Base-by-base conservation (phyloP, 2,329 filamentous ascomycete genomes). In the Geosmithia flava region DNA sequence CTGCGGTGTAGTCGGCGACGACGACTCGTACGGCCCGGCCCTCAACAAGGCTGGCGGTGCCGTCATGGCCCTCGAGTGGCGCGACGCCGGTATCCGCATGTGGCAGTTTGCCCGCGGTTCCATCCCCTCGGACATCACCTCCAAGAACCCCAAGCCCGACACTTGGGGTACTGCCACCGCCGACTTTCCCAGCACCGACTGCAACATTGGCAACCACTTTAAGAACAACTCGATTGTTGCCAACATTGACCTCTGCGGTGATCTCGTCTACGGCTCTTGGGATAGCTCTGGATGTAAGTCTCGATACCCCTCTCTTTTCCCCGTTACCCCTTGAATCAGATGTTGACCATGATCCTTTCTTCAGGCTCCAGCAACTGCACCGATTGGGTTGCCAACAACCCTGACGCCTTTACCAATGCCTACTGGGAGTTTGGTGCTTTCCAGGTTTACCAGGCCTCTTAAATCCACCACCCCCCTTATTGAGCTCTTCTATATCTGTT, bases 351-450 rank as follows among this genome's bases (percentile, higher is more conserved):
- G 23, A 53, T 45, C 23, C 23, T 27, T 8, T 44, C 66, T 65
- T 19, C 29, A 72, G 70, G 76, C 54, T 70, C 77, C 0, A 70
- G 68, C 20, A 79, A 70, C 48, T 84, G 80, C 56, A 66, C 66
- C 3, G 69, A 76, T 46, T 76, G 69, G 52, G 79, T 83, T 7
- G 72, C 78, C 6, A 75, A 73, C 48, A 74, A 78, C 53, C 78
- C 72, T 19, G 62, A 58, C 19, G 74, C 64, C 2, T 85, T 79
- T 59, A 68, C 63, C 17, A 70, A 76, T 56, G 81, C 76, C 1
- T 85, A 71, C 58, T 87, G 76, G 82, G 78, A 78, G 62, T 81
- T 84, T 63, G 75, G 72, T 2, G 60, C 66, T 10, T 81, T 84
- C 53, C 66, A 75, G 52, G 71, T 84, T 2, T 84, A 81, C 57